Base-by-base conservation (phyloP, 2,329 filamentous ascomycete genomes). In the Thelonectria blattea region DNA sequence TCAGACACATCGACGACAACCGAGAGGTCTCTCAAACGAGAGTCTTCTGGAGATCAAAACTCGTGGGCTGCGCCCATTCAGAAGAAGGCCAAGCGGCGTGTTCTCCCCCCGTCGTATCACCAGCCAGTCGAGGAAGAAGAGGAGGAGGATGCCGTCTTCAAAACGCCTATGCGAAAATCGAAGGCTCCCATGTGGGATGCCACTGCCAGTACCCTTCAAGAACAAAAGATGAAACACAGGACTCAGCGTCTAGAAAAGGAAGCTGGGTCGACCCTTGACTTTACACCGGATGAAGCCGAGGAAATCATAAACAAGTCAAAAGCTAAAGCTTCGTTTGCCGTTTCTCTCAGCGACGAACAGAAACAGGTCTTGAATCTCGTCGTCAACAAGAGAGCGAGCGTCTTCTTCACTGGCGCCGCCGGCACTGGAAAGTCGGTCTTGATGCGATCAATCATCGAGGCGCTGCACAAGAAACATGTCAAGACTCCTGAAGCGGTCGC, bases 321-420 rank as follows among this genome's bases (percentile, higher is more conserved):
- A 45, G 43, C 58, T 11, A 71, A 71, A 32, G 53, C 48, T 57
- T 77, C 85, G 8, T 71, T 72, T 24, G 78, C 83, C 10, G 84
- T 96, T 10, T 88, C 89, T 57, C 81, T 99, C 37, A 97, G 92
- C 73, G 85, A 90, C 12, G 95, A 99, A 73, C 95, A 99, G 76
- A 85, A 87, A 61, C 87, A 91, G 60, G 92, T 99, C 11, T 81
- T 96, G 58, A 88, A 92, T 47, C 81, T 97, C 18, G 94, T 99
- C 10, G 85, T 92, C 8, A 85, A 95, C 20, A 80, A 91, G 64
- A 85, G 85, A 60, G 90, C 93, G 74, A 98, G 94, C 69, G 93
- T 97, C 2, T 99, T 99, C 80, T 99, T 99, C 75, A 99, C 95
- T 1, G 95, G 95, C 68, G 96, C 95, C 60, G 95, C 95, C 59